Conservation (phyloP, 2,329 filamentous ascomycete species). For the Stachybotrys chlorohalonatus region DNA sequence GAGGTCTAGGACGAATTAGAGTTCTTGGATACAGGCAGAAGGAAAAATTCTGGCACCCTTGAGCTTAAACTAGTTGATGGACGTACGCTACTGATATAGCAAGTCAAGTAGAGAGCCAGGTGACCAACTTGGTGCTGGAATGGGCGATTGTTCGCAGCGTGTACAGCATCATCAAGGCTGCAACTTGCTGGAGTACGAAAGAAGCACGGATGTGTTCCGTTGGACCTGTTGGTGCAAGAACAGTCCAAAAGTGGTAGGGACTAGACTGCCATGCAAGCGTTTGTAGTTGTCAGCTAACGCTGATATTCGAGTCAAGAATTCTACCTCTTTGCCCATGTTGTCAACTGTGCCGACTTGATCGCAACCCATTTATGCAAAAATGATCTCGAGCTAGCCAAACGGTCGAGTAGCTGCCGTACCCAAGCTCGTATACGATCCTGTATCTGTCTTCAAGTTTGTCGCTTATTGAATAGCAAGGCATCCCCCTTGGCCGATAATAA, state of each 20-base stretch:
- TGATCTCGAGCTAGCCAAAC: slow-evolving; percentile 3
- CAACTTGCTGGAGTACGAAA: slow-evolving; percentile 10
- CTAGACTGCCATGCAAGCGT: not conserved
- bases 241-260: slow-evolving; percentile 7
- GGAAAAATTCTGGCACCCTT: slow-evolving; percentile 11
- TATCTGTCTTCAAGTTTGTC: not conserved
- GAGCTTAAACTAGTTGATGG: slow-evolving; percentile 15
- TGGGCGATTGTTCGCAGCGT: slow-evolving; percentile 3
- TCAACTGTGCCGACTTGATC: slow-evolving; percentile 1
- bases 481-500: not conserved
- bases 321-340: not conserved
- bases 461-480: slow-evolving; percentile 1
- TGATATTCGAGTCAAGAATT: not conserved
- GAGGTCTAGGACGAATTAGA: not conserved
- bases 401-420: slow-evolving; percentile 1
- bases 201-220: slow-evolving; percentile 11
- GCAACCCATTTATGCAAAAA: not conserved
- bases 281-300: not conserved
- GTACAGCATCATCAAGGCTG: slow-evolving; percentile 5
- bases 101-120: slow-evolving; percentile 10
- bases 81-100: slow-evolving; percentile 15
- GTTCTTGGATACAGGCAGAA: not conserved
- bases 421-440: slow-evolving; percentile 1
- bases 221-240: slow-evolving; percentile 9
- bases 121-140: slow-evolving; percentile 10